Percentiles rank a stretch among this genome's conserved stretches.
Conservation (phyloP, 164 flowering plant species). For the Cinnamomum micranthum region DNA sequence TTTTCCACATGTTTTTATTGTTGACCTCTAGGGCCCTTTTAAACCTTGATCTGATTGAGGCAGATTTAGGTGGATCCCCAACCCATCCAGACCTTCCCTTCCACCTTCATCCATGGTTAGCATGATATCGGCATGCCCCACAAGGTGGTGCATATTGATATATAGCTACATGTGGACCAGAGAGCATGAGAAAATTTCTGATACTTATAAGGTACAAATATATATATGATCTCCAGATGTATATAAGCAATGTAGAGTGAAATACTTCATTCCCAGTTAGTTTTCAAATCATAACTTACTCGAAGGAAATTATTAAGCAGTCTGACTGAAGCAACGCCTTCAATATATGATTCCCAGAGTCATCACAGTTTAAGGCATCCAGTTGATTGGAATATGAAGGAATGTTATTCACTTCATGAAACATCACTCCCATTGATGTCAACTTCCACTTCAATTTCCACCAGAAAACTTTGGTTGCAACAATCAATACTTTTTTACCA, state of each 20-base stretch:
- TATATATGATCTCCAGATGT: neutral
- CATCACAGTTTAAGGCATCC: constrained; percentile 11
- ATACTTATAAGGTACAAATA: neutral
- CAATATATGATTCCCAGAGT: constrained; percentile 1
- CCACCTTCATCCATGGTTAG: too few relatives aligned
- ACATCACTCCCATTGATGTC: constrained; percentile 39
- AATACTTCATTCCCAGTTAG: neutral
- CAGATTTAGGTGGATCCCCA: too few relatives aligned
- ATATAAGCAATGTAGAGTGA: neutral
- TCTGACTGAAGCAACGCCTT: constrained; percentile 24
- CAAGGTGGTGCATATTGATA: neutral
- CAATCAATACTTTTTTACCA: constrained; percentile 37
- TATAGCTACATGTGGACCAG: neutral
- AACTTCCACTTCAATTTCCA: constrained; percentile 41
- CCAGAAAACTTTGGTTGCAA: constrained; percentile 54
- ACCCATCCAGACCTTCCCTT: too few relatives aligned
- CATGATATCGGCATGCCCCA: neutral
- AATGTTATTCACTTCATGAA: constrained; percentile 24
- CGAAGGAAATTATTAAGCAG: constrained; percentile 40
- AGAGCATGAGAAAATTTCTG: neutral
- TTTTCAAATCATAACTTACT: constrained; percentile 28
- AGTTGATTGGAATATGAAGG: constrained; percentile 10
- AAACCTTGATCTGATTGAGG: too few relatives aligned
- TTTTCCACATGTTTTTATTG: too few relatives aligned
- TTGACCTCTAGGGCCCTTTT: too few relatives aligned